A percentile compares a stretch with the other conserved stretches of the same genome.
These are phyloP conservation scores for Sporothrix globosa DNA, from an alignment of 2,329 filamentous ascomycete species.

Conservation along the genomic window DNA sequence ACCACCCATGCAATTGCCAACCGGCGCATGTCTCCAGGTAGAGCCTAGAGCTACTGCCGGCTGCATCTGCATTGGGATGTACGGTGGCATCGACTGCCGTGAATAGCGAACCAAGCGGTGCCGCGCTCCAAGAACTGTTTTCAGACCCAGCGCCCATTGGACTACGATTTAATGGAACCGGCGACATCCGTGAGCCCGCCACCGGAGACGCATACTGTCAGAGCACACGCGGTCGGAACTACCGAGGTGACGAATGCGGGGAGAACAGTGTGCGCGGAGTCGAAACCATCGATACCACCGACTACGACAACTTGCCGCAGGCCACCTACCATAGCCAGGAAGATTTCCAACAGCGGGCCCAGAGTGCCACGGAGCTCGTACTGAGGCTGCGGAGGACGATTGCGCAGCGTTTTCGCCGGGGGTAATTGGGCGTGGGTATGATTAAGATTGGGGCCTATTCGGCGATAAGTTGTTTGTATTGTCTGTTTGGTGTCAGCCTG, in stretches of 20 bases:
- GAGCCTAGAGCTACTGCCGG: neutral
- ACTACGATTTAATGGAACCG: neutral
- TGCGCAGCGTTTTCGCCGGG: conserved; percentile 15
- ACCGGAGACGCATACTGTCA: too few relatives aligned
- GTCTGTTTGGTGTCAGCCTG: neutral
- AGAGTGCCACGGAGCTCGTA: conserved; percentile 6
- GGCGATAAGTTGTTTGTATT: neutral
- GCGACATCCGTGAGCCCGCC: neutral
- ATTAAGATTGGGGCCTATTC: neutral
- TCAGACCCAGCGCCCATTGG: neutral
- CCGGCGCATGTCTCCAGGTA: neutral
- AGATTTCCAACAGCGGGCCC: conserved; percentile 7
- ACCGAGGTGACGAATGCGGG: neutral
- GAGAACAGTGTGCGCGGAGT: neutral
- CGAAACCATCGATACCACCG: conserved; percentile 4
- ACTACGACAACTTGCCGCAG: neutral
- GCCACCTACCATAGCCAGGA: neutral
- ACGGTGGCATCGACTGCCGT: neutral
- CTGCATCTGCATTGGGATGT: neutral
- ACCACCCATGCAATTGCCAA: neutral
- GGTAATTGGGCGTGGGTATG: neutral
- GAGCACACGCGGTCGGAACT: neutral
- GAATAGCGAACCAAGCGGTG: conserved; percentile 12
- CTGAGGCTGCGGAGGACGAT: conserved; percentile 6
- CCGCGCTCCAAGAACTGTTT: conserved; percentile 1